Evolutionary conservation across 805 yeast species (phyloP).

Genomic region (Danielozyma ontarioensis): DNA sequence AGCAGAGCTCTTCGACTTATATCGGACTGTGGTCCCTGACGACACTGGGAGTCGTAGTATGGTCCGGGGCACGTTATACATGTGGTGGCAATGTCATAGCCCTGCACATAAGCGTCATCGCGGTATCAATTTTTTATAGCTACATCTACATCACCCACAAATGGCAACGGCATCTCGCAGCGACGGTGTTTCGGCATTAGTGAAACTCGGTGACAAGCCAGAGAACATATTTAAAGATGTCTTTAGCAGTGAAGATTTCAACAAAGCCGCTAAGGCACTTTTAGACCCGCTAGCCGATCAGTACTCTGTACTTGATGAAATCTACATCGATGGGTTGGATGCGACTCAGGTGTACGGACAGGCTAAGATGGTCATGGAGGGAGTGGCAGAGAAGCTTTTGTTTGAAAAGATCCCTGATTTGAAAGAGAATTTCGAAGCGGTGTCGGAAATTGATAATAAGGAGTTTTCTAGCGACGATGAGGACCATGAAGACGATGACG

Average conservation of each 20-base stretch:
- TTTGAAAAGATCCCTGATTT: slow-evolving; percentile 51
- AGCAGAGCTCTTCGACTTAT: slow-evolving; percentile 47
- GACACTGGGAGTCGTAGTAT: not conserved
- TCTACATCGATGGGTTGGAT: slow-evolving; percentile 81
- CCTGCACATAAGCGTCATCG: not conserved
- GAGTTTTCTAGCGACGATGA: slow-evolving; percentile 5
- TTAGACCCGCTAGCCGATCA: slow-evolving; percentile 55
- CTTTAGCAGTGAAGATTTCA: no score
- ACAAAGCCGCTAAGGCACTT: slow-evolving; percentile 38
- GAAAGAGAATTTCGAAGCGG: slow-evolving; percentile 29
- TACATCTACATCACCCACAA: no score
- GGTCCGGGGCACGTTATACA: no score
- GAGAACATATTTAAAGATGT: no score
- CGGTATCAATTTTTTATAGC: not conserved
- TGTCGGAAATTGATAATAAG: no score
- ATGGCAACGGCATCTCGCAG: no score
- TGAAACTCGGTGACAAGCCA: no score
- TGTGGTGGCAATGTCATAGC: not conserved
- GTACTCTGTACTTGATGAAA: slow-evolving; percentile 69
- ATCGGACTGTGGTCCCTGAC: not conserved
- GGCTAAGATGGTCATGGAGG: slow-evolving; percentile 77
- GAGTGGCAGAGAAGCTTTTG: slow-evolving; percentile 61
- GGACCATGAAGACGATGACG: slow-evolving; percentile 13
- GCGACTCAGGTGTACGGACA: slow-evolving; percentile 94
- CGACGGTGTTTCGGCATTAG: no score